Base-by-base conservation (phyloP, 495 filamentous ascomycete genomes). In the Sordaria brevicollis region DNA sequence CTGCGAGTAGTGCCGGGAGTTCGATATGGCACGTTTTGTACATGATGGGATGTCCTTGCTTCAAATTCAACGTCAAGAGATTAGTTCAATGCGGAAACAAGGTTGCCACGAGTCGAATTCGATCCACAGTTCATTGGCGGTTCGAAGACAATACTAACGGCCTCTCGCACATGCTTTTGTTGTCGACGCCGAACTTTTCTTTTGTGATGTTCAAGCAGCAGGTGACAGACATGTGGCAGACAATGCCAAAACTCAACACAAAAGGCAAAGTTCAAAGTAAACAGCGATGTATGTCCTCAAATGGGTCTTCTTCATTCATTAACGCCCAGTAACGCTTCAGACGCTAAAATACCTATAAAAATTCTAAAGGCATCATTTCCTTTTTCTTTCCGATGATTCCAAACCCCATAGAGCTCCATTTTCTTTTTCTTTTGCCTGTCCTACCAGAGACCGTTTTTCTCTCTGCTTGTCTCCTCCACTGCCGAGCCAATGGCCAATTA, bases 401-500 rank as follows among this genome's bases (percentile, higher is more conserved):
- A 62, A 62, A 62, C 25, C 49, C 49, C 49, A 62, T 17, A 62
- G 49, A 62, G 49, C 49, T 62, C 49, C 49, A 17, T 62, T 62
- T 62, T 62, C 49, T 62, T 62, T 62, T 62, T 62, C 49, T 62
- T 54, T 62, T 62, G 25, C 49, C 49, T 62, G 49, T 62, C 49
- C 49, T 62, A 62, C n/a, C 25, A 62, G 49, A 62, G 49, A 62
- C 49, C n/a, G n/a, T n/a, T n/a, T 66, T 35, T 29, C 66, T 62
- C 38, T 21, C 65, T 33, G 17, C 62, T 41, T 31, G 66, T 70
- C 57, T 66, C 67, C 68, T 41, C 43, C 71, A 71, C 33, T 57
- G 69, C 74, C 77, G 73, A 76, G 77, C 77, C 76, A 79, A 76
- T 77, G 73, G 75, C 73, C 75, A 69, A 67, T 73, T 70, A 71